A percentile compares a stretch with the other conserved stretches of the same genome.
Conservation (phyloP, 2,329 filamentous ascomycete species). For the Bipolaris sorokiniana region DNA sequence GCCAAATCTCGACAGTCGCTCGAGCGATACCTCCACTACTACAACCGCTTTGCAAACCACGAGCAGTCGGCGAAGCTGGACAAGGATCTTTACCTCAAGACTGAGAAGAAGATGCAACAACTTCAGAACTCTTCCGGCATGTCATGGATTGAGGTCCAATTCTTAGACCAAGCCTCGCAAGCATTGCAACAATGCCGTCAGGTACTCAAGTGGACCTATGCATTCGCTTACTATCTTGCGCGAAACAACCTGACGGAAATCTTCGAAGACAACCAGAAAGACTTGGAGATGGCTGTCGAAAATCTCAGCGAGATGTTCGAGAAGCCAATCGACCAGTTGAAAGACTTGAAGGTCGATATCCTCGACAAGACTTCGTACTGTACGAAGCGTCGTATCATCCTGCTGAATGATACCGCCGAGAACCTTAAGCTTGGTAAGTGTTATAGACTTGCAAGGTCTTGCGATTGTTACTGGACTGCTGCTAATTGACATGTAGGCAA, state of each 20-base stretch:
- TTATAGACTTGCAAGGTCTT: neutral
- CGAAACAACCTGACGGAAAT: conserved; percentile 96
- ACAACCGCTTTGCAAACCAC: conserved; percentile 98
- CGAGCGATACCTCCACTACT: conserved; percentile 97
- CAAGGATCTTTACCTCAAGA: conserved; percentile 94
- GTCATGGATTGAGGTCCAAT: conserved; percentile 99
- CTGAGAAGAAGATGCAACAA: conserved; percentile 98
- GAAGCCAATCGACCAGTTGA: conserved; percentile 87
- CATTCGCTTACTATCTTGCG: conserved; percentile 96
- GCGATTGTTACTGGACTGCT: neutral
- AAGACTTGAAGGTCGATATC: conserved; percentile 91
- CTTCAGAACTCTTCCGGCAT: conserved; percentile 91
- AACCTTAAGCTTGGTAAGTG: conserved; percentile 83
- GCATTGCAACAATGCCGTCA: conserved; percentile 96
- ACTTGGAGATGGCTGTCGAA: conserved; percentile 96
- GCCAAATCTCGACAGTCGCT: conserved; percentile 87
- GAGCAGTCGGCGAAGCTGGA: conserved; percentile 96
- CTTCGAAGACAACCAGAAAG: conserved; percentile 98
- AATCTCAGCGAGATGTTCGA: conserved; percentile 99
- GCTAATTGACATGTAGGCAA: conserved; percentile 31
- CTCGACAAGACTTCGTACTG: conserved; percentile 99
- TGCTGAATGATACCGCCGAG: conserved; percentile 90
- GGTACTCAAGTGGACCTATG: conserved; percentile 98
- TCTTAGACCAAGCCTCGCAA: conserved; percentile 89
- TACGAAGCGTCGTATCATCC: conserved; percentile 85